Percentiles rank a stretch among this genome's conserved stretches.
Conservation (phyloP, 345 rosid genomes). For the Isatis tinctoria region DNA sequence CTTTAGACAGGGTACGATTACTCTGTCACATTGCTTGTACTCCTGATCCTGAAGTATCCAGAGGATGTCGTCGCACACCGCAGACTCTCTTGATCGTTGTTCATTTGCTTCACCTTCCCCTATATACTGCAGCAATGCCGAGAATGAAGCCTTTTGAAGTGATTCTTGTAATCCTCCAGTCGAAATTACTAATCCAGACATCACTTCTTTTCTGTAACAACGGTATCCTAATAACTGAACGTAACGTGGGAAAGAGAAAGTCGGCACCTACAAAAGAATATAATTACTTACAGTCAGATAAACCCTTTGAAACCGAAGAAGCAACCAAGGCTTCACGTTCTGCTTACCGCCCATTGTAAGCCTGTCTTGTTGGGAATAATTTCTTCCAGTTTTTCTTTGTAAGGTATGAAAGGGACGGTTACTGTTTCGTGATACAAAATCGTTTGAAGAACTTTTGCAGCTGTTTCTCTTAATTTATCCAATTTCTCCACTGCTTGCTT, state of each 20-base stretch:
- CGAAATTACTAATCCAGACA: conserved; percentile 85
- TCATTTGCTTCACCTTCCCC: conserved; percentile 35
- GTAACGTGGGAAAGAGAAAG: conserved; percentile 77
- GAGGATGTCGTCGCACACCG: conserved; percentile 56
- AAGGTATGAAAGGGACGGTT: conserved; percentile 59
- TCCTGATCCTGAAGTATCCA: conserved; percentile 72
- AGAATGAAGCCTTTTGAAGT: conserved; percentile 59
- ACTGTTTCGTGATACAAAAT: conserved; percentile 53
- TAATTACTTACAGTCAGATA: neutral
- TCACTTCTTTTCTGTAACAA: conserved; percentile 62
- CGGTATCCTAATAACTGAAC: conserved; percentile 54
- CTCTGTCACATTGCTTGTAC: conserved; percentile 73
- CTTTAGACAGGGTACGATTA: conserved; percentile 81
- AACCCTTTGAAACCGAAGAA: neutral
- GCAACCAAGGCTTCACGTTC: neutral
- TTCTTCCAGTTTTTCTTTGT: conserved; percentile 66
- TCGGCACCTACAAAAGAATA: conserved; percentile 65
- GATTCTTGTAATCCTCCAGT: conserved; percentile 94
- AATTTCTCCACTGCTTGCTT: conserved; percentile 96
- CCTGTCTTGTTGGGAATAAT: conserved; percentile 48
- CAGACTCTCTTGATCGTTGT: conserved; percentile 43
- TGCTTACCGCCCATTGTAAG: conserved; percentile 76
- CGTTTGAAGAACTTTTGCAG: conserved; percentile 76
- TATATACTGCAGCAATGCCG: conserved; percentile 71
- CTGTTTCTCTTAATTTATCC: conserved; percentile 90